These are phyloP conservation scores for Globisporangium abappressorium DNA, from an alignment of 352 stramenopile species.

Conservation along the genomic window DNA sequence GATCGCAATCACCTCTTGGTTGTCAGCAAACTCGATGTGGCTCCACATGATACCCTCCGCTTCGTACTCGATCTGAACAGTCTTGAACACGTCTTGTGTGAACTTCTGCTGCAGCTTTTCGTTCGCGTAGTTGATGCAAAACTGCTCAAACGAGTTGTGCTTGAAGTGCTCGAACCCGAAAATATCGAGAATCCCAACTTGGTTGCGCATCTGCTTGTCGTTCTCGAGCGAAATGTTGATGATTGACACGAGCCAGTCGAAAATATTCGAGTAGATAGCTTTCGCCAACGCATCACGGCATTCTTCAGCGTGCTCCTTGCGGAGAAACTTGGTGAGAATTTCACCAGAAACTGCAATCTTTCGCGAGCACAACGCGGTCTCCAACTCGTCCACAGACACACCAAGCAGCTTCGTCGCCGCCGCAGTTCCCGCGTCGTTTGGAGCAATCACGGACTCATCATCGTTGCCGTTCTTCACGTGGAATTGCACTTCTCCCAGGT, in stretches of 20 bases:
- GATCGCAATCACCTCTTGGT: constrained; percentile 84
- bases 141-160: constrained; percentile 93
- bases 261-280: constrained; percentile 95
- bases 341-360: constrained; percentile 68
- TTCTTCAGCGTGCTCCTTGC: constrained; percentile 87
- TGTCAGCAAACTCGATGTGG: constrained; percentile 91
- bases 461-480: constrained; percentile 59
- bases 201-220: constrained; percentile 47
- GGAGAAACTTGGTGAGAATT: constrained; percentile 65
- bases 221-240: constrained; percentile 79
- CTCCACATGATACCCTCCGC: constrained; percentile 91
- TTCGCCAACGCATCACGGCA: constrained; percentile 94
- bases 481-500: constrained; percentile 96
- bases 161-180: constrained; percentile 95
- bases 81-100: constrained; percentile 89
- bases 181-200: constrained; percentile 92
- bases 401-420: constrained; percentile 56
- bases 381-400: constrained; percentile 43
- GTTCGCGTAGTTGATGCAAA: constrained; percentile 93
- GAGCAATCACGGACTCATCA: constrained; percentile 58
- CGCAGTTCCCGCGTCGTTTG: constrained; percentile 29
- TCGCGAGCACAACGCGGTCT: constrained; percentile 69
- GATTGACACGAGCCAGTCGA: constrained; percentile 94
- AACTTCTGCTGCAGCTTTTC: constrained; percentile 93
- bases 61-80: constrained; percentile 87